These are phyloP conservation scores for Talaromyces sp. DNA, from an alignment of 2,329 filamentous ascomycete species.

Conservation along the genomic window DNA sequence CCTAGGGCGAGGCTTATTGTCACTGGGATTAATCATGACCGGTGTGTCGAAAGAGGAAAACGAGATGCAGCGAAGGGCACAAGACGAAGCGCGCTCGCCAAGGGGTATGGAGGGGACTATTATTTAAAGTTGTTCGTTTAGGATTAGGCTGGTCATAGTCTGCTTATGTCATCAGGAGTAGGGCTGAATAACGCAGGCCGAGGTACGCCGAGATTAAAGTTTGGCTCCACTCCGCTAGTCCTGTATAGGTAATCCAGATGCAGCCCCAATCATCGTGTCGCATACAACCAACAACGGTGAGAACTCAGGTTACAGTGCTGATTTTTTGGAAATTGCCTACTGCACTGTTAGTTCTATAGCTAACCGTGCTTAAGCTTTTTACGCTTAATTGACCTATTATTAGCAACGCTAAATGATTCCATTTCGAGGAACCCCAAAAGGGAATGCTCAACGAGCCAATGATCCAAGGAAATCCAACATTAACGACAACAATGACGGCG, in stretches of 20 bases:
- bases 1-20: background rate
- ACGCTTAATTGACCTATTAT: no score
- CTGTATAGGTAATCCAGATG: background rate
- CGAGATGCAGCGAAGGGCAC: background rate
- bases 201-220: background rate
- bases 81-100: background rate
- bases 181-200: background rate
- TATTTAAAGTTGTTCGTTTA: background rate
- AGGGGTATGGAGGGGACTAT: background rate
- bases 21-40: background rate
- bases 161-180: background rate
- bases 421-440: background rate
- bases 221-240: background rate
- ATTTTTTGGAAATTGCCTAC: background rate
- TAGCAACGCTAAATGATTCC: no score
- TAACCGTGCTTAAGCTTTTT: no score
- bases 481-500: background rate
- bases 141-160: no score
- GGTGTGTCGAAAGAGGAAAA: background rate
- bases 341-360: background rate
- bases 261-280: background rate
- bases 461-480: background rate
- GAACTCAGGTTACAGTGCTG: background rate
- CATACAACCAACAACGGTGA: background rate
- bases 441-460: background rate